A percentile compares a stretch with the other conserved stretches of the same genome.
Conservation (phyloP, 192 early-diverging fungal species). For the Jimgerdemannia flammicorona region DNA sequence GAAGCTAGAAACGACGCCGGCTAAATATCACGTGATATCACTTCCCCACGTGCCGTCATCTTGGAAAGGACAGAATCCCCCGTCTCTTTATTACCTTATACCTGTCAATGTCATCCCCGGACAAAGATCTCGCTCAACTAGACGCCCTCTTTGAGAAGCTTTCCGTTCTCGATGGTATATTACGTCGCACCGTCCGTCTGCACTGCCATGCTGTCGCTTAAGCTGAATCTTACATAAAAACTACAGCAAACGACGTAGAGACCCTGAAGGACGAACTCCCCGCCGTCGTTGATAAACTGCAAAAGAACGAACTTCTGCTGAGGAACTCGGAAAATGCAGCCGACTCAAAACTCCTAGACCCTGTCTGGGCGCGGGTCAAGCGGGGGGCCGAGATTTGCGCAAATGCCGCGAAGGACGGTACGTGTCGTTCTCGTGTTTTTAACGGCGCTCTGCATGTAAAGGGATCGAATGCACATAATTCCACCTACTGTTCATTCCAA, state of each 20-base stretch:
- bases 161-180: background rate
- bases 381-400: conserved; percentile 29
- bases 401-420: conserved; percentile 34
- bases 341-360: background rate
- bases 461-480: too few relatives aligned
- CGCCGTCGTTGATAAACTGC: background rate
- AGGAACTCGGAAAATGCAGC: background rate
- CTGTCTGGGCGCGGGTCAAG: conserved; percentile 23
- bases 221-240: background rate
- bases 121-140: background rate
- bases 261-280: background rate
- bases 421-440: background rate
- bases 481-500: too few relatives aligned
- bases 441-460: background rate
- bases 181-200: background rate
- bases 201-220: background rate
- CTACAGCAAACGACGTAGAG: background rate
- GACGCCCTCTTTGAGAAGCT: background rate
- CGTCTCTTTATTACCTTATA: background rate
- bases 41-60: background rate
- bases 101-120: background rate
- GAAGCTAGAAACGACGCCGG: too few relatives aligned
- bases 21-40: background rate
- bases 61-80: background rate
- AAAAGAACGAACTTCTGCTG: background rate